Conservation (phyloP, 306 rosid genomes). For the Vicia faba region DNA sequence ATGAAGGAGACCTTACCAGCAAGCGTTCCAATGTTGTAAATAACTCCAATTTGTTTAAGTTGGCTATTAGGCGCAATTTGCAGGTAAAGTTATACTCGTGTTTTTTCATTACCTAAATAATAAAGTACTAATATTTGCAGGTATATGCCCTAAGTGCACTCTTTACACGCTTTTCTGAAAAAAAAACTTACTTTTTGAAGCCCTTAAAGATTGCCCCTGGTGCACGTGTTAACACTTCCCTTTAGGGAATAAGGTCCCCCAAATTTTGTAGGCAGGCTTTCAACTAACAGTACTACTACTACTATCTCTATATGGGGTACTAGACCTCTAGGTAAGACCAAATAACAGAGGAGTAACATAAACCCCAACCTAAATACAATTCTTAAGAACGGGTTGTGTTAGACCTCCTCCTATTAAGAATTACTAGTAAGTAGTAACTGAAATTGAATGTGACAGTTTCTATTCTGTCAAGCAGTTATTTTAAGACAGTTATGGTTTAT, state of each 20-base stretch:
- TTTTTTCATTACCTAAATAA: slow-evolving; percentile 14
- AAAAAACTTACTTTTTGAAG: too few species aligned
- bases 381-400: background rate
- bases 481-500: too few species aligned
- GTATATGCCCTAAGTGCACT: too few species aligned
- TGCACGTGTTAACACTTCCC: too few species aligned
- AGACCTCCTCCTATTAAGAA: too few species aligned
- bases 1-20: slow-evolving; percentile 88
- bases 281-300: background rate
- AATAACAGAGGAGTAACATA: background rate
- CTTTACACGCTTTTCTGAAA: too few species aligned
- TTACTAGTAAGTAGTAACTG: too few species aligned
- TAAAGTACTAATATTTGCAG: background rate
- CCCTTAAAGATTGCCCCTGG: too few species aligned
- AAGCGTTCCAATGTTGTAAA: slow-evolving; percentile 71
- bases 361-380: background rate
- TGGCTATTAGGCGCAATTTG: slow-evolving; percentile 70
- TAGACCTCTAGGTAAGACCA: background rate
- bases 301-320: background rate
- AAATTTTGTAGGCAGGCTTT: background rate
- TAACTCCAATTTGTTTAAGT: slow-evolving; percentile 75
- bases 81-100: slow-evolving; percentile 59
- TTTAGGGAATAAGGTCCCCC: background rate
- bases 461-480: too few species aligned
- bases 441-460: too few species aligned